Conservation (phyloP, 2,329 filamentous ascomycete species). For the Penicillium hesseltinei region DNA sequence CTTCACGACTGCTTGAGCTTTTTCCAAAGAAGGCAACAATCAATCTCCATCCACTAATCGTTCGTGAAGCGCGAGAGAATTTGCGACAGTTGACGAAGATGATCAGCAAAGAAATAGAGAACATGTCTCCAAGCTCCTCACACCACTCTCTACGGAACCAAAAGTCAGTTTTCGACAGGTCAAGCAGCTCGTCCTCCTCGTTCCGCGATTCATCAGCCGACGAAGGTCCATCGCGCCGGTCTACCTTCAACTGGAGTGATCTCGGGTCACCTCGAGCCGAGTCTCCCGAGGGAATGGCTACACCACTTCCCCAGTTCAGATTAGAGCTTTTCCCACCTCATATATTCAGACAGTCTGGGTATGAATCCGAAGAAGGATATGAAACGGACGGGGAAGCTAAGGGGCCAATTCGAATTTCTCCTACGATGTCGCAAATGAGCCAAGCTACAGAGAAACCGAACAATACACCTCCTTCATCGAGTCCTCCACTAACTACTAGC, state of each 20-base stretch:
- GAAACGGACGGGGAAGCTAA: slow-evolving; percentile 35
- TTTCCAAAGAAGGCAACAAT: slow-evolving; percentile 37
- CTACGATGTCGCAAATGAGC: slow-evolving; percentile 32
- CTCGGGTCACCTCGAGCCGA: slow-evolving; percentile 30
- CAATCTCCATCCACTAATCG: slow-evolving; percentile 11
- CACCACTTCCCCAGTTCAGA: slow-evolving; percentile 24
- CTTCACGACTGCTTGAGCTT: slow-evolving; percentile 39
- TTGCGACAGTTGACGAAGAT: slow-evolving; percentile 35
- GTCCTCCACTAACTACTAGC: slow-evolving; percentile 23
- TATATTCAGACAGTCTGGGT: slow-evolving; percentile 27
- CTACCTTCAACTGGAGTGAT: slow-evolving; percentile 36
- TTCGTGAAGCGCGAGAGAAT: slow-evolving; percentile 38
- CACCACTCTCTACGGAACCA: slow-evolving; percentile 38
- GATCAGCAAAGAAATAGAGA: slow-evolving; percentile 44
- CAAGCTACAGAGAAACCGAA: slow-evolving; percentile 31
- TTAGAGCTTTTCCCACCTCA: slow-evolving; percentile 35
- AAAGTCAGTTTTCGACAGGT: slow-evolving; percentile 48
- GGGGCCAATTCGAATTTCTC: slow-evolving; percentile 25
- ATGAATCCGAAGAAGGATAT: slow-evolving; percentile 34
- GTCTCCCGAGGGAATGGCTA: slow-evolving; percentile 35
- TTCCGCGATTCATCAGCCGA: slow-evolving; percentile 41
- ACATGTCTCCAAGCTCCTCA: slow-evolving; percentile 44
- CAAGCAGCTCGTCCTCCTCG: slow-evolving; percentile 47
- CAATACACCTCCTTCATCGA: slow-evolving; percentile 23
- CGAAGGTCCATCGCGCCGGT: slow-evolving; percentile 35